These are phyloP conservation scores for Pseudogymnoascus sp. DNA, from an alignment of 2,329 filamentous ascomycete genomes.

Conservation along the genomic window DNA sequence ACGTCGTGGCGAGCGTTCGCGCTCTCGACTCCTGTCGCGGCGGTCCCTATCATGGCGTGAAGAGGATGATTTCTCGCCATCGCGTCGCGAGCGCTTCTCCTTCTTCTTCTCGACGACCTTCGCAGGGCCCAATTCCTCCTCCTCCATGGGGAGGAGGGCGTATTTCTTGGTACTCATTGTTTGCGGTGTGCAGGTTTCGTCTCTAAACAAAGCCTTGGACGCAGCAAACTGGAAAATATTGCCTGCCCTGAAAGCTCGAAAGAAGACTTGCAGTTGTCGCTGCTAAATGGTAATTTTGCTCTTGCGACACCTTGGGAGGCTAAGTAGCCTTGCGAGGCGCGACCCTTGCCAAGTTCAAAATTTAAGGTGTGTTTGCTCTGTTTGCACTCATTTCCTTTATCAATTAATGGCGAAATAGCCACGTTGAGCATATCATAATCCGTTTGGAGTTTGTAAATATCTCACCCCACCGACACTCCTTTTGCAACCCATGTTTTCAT, in stretches of 20 bases:
- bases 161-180: slow-evolving; percentile 53
- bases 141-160: slow-evolving; percentile 61
- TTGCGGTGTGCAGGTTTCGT: not conserved
- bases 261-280: not conserved
- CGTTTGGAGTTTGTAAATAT: not conserved
- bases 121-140: slow-evolving; percentile 50
- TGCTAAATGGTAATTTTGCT: not conserved
- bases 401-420: slow-evolving; percentile 11
- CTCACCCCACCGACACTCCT: slow-evolving; percentile 10
- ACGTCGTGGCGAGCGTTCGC: slow-evolving; percentile 31
- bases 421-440: slow-evolving; percentile 12
- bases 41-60: slow-evolving; percentile 34
- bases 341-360: slow-evolving; percentile 9
- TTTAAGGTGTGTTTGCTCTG: slow-evolving; percentile 12
- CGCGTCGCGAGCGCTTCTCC: slow-evolving; percentile 24
- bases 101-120: slow-evolving; percentile 45
- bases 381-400: slow-evolving; percentile 11
- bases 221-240: not conserved
- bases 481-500: slow-evolving; percentile 12
- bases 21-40: slow-evolving; percentile 28
- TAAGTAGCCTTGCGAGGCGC: slow-evolving; percentile 2
- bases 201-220: not conserved
- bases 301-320: not conserved
- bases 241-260: not conserved
- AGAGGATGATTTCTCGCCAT: slow-evolving; percentile 31